These are phyloP conservation scores for Fraxinus nigra DNA, from an alignment of 305 asterid genomes.

Conservation along the genomic window DNA sequence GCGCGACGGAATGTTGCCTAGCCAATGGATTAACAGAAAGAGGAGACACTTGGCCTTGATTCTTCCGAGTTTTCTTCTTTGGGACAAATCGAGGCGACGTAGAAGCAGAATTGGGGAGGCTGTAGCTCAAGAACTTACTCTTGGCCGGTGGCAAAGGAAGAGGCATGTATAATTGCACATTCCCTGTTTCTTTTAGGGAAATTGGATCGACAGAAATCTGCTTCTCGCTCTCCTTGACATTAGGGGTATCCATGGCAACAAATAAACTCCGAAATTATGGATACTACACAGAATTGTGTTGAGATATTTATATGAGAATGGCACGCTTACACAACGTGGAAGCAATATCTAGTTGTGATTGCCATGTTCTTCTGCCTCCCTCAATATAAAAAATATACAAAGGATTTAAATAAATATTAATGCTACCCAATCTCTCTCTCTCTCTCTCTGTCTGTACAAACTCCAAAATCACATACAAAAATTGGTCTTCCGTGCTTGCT, in stretches of 20 bases:
- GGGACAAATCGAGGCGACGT: slow-evolving; percentile 43
- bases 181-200: slow-evolving; percentile 38
- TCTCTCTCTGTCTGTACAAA: not conserved
- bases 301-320: slow-evolving; percentile 18
- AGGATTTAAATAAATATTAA: not conserved
- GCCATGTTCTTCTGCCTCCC: slow-evolving; percentile 29
- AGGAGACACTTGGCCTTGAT: slow-evolving; percentile 21
- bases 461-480: not conserved
- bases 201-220: slow-evolving; percentile 75
- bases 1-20: slow-evolving; percentile 66
- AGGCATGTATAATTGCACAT: not conserved
- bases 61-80: slow-evolving; percentile 32
- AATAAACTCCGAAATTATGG: not conserved
- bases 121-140: slow-evolving; percentile 43
- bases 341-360: slow-evolving; percentile 35
- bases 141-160: slow-evolving; percentile 27
- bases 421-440: not conserved
- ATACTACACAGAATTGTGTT: not conserved
- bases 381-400: not conserved
- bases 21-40: slow-evolving; percentile 21
- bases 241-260: not conserved
- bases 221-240: slow-evolving; percentile 43
- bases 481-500: not conserved
- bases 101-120: slow-evolving; percentile 58
- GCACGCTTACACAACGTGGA: slow-evolving; percentile 26